Evolutionary conservation across 2,329 filamentous ascomycete genomes (phyloP), one percentile per base, ranked within the genome.

Genomic region (Lachnellula willkommii): DNA sequence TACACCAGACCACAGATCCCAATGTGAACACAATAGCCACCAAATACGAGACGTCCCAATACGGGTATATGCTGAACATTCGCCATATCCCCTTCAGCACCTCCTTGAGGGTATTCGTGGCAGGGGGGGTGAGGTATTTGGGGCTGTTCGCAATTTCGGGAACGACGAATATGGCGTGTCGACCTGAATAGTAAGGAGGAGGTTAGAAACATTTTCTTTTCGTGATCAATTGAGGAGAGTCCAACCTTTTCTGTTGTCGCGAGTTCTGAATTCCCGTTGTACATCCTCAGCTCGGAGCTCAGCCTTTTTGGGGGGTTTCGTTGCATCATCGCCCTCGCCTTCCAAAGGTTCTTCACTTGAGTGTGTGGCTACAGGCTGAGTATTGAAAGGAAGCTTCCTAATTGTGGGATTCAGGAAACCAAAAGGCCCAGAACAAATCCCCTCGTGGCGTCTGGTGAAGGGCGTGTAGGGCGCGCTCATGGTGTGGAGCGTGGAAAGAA

Each of bases 11-110:
- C 0, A 76, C 63, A 0, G 77, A 81, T 2, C 80, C 80, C 4
- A 77, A 56, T 0, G 79, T 82, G 68, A 83, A 84, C 7, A 77
- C 69, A 5, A 72, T 66, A 2, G 80, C 80, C 7, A 83, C 77
- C 5, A 79, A 72, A 60, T 77, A 83, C 0, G 79, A 82, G 11
- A 84, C 70, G 58, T 84, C 80, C 78, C 79, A 83, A 50, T 79
- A 69, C 0, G 80, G 80, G 52, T 71, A 81, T 47, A 66, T 68
- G 6, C 73, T 79, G 54, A 75, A 66, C 77, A 82, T 83, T 17
- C 73, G 72, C 51, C 67, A 59, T 37, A 82, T 71, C 2, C 71
- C 74, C 3, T 54, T 49, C 8, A 69, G 47, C 11, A 59, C 68
- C 56, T 47, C 49, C 50, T 47, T 51, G 63, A 66, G 37, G 36